These are phyloP conservation scores for Trichoderma lentiforme DNA, from an alignment of 2,329 filamentous ascomycete species.

Conservation along the genomic window DNA sequence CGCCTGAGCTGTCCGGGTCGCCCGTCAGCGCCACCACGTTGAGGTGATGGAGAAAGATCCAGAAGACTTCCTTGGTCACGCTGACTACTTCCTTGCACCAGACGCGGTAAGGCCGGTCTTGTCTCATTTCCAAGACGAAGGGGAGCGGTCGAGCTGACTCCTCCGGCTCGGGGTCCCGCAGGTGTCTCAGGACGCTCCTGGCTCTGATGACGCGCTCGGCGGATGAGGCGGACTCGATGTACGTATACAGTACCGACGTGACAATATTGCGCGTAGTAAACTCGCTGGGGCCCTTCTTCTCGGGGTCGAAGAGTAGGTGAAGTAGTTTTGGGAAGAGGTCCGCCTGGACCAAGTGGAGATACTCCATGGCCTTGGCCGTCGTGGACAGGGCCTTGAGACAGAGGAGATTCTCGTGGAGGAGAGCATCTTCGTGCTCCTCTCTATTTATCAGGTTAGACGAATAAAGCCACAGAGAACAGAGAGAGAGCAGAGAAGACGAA, in stretches of 20 bases:
- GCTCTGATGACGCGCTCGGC: conserved; percentile 66
- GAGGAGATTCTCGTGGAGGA: conserved; percentile 87
- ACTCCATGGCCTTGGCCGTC: conserved; percentile 78
- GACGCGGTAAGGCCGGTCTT: conserved; percentile 80
- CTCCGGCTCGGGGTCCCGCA: conserved; percentile 73
- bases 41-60: conserved; percentile 95
- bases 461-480: background rate
- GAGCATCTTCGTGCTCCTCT: conserved; percentile 91
- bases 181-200: conserved; percentile 69
- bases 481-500: background rate
- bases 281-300: conserved; percentile 95
- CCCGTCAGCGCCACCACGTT: conserved; percentile 71
- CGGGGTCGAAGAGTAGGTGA: conserved; percentile 91
- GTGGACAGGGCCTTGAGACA: conserved; percentile 95
- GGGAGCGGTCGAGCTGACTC: conserved; percentile 74
- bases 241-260: conserved; percentile 83
- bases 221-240: conserved; percentile 66
- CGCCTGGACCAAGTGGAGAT: conserved; percentile 74
- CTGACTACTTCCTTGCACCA: conserved; percentile 92
- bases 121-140: conserved; percentile 87
- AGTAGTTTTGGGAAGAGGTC: conserved; percentile 83
- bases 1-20: conserved; percentile 27
- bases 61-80: conserved; percentile 97
- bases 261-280: conserved; percentile 91
- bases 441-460: conserved; percentile 40